phyloP scores from a whole-genome alignment of 2,329 filamentous ascomycete species.

The Fusarium redolens region DNA sequence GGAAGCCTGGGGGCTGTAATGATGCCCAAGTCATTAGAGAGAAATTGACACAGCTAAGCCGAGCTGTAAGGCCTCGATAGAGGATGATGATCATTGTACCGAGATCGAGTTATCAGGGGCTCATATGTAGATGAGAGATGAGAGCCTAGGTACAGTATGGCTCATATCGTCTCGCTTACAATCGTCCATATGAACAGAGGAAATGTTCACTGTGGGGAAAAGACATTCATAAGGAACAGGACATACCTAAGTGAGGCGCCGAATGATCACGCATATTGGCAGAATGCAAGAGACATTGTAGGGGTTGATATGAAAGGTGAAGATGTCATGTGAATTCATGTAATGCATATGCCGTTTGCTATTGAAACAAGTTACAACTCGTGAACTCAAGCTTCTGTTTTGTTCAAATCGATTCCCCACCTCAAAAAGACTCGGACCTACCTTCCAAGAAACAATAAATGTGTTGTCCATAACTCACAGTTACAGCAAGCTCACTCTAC shows the following conservation, averaged over 20 bases:
- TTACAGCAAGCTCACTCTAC: background rate
- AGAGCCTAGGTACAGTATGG: background rate
- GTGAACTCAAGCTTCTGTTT: background rate
- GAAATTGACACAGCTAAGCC: conserved; percentile 7
- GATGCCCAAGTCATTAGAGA: conserved; percentile 22
- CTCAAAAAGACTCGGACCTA: background rate
- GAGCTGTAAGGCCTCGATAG: conserved; percentile 21
- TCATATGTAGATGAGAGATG: background rate
- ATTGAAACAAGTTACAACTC: background rate
- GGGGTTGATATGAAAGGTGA: conserved; percentile 1
- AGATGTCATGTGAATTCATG: conserved; percentile 1
- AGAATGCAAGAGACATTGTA: background rate
- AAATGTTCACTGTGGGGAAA: background rate
- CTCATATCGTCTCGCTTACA: background rate
- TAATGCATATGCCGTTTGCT: background rate
- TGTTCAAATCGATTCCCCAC: background rate
- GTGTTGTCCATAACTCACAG: background rate
- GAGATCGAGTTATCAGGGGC: conserved; percentile 7
- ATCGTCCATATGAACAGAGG: background rate
- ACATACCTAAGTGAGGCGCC: background rate
- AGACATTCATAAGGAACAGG: background rate
- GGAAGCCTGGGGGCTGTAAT: conserved; percentile 4
- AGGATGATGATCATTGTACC: conserved; percentile 14
- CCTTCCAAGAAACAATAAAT: background rate
- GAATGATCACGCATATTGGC: background rate